These are phyloP conservation scores for Schoenoplectus tabernaemontani DNA, from an alignment of 202 grass and related monocot species.

Conservation along the genomic window DNA sequence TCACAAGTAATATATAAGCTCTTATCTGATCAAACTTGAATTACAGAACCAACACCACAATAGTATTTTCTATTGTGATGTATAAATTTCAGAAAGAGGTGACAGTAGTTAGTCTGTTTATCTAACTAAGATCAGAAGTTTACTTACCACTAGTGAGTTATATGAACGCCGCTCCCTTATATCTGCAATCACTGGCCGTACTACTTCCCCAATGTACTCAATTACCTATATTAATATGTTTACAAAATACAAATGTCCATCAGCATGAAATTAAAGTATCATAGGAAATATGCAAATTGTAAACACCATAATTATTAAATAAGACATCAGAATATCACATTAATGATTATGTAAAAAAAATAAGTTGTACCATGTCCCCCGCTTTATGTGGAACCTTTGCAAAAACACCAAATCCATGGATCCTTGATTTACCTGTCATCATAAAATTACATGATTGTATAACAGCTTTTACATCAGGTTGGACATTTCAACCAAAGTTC, in stretches of 20 bases:
- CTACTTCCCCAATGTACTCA: conserved; percentile 93
- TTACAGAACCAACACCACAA: not conserved
- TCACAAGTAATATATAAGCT: not conserved
- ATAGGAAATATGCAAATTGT: conserved; percentile 4
- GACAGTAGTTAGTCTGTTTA: not conserved
- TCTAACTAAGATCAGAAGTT: conserved; percentile 13
- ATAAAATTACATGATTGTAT: conserved; percentile 4
- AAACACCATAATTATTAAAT: not conserved
- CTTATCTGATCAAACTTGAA: not conserved
- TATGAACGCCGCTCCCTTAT: conserved; percentile 77
- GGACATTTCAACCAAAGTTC: not conserved
- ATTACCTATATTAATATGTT: conserved; percentile 55
- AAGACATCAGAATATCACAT: not conserved
- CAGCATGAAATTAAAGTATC: conserved; percentile 11
- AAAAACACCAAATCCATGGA: conserved; percentile 98
- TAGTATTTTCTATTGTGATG: not conserved
- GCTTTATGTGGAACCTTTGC: conserved; percentile 88
- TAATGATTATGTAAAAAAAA: conserved; percentile 18
- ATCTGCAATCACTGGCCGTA: conserved; percentile 89
- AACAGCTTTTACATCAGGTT: not conserved
- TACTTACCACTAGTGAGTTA: conserved; percentile 86
- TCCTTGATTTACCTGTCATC: conserved; percentile 90
- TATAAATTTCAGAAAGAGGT: not conserved
- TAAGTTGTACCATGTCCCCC: conserved; percentile 80
- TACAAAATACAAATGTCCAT: conserved; percentile 32